Conservation (phyloP, 768 basidiomycete species). For the Boletus bicolor region DNA sequence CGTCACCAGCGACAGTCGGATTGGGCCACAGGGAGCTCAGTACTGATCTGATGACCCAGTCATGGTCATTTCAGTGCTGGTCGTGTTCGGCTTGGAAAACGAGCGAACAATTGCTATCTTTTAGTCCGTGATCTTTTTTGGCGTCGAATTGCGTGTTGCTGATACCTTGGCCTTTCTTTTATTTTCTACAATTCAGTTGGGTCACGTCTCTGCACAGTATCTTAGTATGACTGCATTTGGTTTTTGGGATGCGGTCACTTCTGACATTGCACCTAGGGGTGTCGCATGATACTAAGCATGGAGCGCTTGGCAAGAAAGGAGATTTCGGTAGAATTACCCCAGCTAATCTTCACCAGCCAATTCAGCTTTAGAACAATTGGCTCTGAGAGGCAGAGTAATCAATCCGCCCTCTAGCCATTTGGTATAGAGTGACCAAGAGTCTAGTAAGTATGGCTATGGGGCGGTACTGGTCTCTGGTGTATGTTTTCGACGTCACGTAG, state of each 20-base stretch:
- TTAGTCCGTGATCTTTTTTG: constrained; percentile 8
- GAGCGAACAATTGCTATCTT: background rate
- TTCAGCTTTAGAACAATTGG: background rate
- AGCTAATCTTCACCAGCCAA: constrained; percentile 9
- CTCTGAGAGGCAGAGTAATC: background rate
- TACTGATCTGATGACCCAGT: constrained; percentile 2
- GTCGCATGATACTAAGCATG: constrained; percentile 24
- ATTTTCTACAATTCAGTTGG: constrained; percentile 11
- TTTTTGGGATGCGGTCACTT: background rate
- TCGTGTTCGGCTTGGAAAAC: background rate
- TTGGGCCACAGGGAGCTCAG: background rate
- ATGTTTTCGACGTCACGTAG: background rate
- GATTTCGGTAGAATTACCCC: background rate
- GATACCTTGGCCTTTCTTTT: background rate
- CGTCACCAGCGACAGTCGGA: background rate
- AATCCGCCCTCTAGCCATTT: background rate
- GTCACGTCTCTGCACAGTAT: constrained; percentile 7
- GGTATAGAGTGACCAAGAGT: background rate
- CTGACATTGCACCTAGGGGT: constrained; percentile 15
- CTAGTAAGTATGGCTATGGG: no score
- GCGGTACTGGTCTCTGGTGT: no score
- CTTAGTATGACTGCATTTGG: constrained; percentile 4
- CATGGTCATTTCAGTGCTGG: background rate
- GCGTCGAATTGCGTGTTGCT: background rate
- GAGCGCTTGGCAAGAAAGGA: constrained; percentile 14